A percentile compares a stretch with the other conserved stretches of the same genome.
These are phyloP conservation scores for Vaccinium vitisidaea DNA, from an alignment of 148 eudicot genomes.

Conservation along the genomic window DNA sequence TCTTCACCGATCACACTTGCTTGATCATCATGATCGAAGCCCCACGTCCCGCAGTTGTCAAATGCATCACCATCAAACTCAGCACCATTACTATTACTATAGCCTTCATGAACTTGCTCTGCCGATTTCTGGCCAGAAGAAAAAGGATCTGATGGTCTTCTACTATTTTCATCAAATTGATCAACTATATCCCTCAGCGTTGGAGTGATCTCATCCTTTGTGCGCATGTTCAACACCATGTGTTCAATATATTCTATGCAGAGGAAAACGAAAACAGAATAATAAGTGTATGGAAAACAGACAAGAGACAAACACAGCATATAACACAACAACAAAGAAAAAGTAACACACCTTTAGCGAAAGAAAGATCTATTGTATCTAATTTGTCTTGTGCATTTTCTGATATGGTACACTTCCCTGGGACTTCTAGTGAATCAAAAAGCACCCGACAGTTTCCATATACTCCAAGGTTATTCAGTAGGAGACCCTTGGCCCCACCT, in stretches of 20 bases:
- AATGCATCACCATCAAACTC: conserved; percentile 40
- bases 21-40: conserved; percentile 57
- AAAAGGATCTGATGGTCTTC: conserved; percentile 40
- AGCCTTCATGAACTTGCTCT: conserved; percentile 30
- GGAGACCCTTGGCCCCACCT: conserved; percentile 97
- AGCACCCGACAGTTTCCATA: conserved; percentile 82
- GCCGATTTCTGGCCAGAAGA: conserved; percentile 26
- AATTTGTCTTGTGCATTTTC: conserved; percentile 28
- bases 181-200: conserved; percentile 61
- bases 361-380: conserved; percentile 66
- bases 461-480: conserved; percentile 89
- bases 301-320: background rate
- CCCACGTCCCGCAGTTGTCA: conserved; percentile 52
- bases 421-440: conserved; percentile 94
- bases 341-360: conserved; percentile 63
- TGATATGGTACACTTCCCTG: conserved; percentile 61
- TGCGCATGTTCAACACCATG: conserved; percentile 52
- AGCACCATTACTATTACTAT: background rate
- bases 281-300: background rate
- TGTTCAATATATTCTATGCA: conserved; percentile 61
- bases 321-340: background rate
- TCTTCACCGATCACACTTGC: conserved; percentile 46
- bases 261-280: background rate
- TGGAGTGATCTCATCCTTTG: conserved; percentile 64
- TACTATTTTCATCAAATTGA: conserved; percentile 57